Conservation (phyloP, 257 asterid genomes). For the Solanum etuberosum region DNA sequence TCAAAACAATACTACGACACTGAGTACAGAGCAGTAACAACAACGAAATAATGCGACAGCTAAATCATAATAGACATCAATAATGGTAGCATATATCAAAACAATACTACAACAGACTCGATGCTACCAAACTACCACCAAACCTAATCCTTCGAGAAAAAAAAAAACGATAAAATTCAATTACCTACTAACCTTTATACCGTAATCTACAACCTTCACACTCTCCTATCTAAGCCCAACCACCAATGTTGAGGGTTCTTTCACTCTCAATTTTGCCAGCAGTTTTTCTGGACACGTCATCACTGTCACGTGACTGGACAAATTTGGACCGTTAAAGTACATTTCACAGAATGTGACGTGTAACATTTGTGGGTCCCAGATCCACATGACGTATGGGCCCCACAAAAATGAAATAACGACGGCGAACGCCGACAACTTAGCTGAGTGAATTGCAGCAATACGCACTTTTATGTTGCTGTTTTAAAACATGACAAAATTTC, state of each 20-base stretch:
- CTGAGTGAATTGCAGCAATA: background rate
- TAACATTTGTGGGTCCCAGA: background rate
- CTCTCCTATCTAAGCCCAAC: background rate
- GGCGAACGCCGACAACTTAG: background rate
- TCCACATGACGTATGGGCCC: background rate
- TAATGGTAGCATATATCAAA: too few relatives aligned
- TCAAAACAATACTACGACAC: too few relatives aligned
- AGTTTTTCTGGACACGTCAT: background rate
- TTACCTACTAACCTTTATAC: too few relatives aligned
- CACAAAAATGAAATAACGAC: background rate
- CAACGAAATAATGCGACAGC: fast-evolving
- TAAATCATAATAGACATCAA: background rate
- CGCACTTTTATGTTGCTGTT: background rate
- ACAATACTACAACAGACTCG: background rate
- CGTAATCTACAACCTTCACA: too few relatives aligned
- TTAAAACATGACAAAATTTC: background rate
- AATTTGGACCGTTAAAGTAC: background rate
- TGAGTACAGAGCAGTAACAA: too few relatives aligned
- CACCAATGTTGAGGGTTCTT: background rate
- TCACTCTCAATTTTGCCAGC: background rate
- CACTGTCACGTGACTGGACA: conserved; percentile 1
- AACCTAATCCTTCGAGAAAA: background rate
- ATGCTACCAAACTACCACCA: background rate
- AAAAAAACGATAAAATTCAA: too few relatives aligned
- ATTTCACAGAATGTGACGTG: background rate